Percentiles rank a stretch among this genome's conserved stretches.
phyloP scores from a whole-genome alignment of 2,329 filamentous ascomycete genomes.

The Coniella lustricola region DNA sequence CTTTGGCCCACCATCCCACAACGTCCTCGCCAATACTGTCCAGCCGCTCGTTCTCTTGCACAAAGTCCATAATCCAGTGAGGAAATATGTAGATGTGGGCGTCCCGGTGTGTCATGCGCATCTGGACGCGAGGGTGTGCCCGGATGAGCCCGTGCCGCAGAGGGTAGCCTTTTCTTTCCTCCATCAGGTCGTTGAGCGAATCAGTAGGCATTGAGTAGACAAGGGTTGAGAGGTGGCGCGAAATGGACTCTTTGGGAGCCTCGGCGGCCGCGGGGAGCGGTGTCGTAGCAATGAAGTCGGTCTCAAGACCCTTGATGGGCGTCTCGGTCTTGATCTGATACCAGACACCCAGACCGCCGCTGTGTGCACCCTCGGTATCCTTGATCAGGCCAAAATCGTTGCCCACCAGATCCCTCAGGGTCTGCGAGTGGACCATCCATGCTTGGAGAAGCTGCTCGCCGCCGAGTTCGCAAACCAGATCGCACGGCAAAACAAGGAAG shows the following conservation, averaged over 20 bases:
- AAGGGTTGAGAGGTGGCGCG: slow-evolving; percentile 65
- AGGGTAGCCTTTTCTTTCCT: slow-evolving; percentile 65
- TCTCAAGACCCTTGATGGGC: slow-evolving; percentile 81
- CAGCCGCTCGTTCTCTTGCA: slow-evolving; percentile 70
- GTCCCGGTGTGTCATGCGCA: slow-evolving; percentile 80
- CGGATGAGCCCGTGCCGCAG: slow-evolving; percentile 70
- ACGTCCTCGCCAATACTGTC: slow-evolving; percentile 89
- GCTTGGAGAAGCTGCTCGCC: slow-evolving; percentile 78
- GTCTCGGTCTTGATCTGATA: slow-evolving; percentile 76
- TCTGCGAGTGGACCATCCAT: slow-evolving; percentile 82
- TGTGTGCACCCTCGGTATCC: slow-evolving; percentile 34
- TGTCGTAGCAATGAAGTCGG: slow-evolving; percentile 80
- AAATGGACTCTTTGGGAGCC: slow-evolving; percentile 56
- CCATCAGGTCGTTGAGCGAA: slow-evolving; percentile 75
- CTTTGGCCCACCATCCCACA: slow-evolving; percentile 91
- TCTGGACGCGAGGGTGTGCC: slow-evolving; percentile 66
- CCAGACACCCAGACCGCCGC: slow-evolving; percentile 82
- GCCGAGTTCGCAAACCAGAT: slow-evolving; percentile 83
- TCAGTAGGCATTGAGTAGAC: slow-evolving; percentile 86
- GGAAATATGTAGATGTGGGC: slow-evolving; percentile 94
- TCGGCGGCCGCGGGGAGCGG: slow-evolving; percentile 55
- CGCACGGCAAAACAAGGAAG: slow-evolving; percentile 87
- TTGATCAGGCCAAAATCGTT: slow-evolving; percentile 28
- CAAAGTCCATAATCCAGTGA: slow-evolving; percentile 81
- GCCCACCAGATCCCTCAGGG: slow-evolving; percentile 55